Base-by-base conservation (phyloP, 164 flowering plant species). In the Amborella trichopoda region DNA sequence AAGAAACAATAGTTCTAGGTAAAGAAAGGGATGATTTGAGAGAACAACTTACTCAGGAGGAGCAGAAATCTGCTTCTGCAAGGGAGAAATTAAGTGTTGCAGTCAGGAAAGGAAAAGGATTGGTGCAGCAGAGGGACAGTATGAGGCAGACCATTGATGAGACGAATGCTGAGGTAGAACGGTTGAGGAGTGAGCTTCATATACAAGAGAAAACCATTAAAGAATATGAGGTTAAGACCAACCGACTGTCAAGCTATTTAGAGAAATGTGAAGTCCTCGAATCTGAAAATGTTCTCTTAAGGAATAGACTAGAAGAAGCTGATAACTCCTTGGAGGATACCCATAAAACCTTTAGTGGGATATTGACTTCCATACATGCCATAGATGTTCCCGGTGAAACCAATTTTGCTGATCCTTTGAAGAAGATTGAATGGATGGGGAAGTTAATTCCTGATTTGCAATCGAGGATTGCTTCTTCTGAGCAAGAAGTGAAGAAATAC, bases 71-170 rank as follows among this genome's bases (percentile, higher is more conserved):
- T 44, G 72, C 76, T 46, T 71, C 93, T 58, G 49, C 70, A 3
- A 72, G 95, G 65, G 99, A 93, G 65, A 93, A 88, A 67, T 62
- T 93, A 38, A 88, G 81, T 70, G 72, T 93, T 62, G 99, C 99
- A 5, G 99, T 93, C 50, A 70, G 89, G 40, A 93, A 88, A 73
- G 99, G 97, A 14, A 93, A 93, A 61, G 77, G 76, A 18, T 58
- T 93, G 70, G 93, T 93, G 53, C 99, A 93, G 48, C 88, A 88
- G 57, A 71, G 97, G 28, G 99, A 93, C 49, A 65, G 71, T 62
- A 56, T 93, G 72, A 85, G 83, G 53, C 89, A 81, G 59, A 66
- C 62, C 17, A 62, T 93, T 59, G 83, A 77, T 52, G 89, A 68
- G 50, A 67, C 74, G 74, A 81, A 55, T 55, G 28, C 53, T 51